Base-by-base conservation (phyloP, 2,329 filamentous ascomycete species). In the Diaporthe destruens region DNA sequence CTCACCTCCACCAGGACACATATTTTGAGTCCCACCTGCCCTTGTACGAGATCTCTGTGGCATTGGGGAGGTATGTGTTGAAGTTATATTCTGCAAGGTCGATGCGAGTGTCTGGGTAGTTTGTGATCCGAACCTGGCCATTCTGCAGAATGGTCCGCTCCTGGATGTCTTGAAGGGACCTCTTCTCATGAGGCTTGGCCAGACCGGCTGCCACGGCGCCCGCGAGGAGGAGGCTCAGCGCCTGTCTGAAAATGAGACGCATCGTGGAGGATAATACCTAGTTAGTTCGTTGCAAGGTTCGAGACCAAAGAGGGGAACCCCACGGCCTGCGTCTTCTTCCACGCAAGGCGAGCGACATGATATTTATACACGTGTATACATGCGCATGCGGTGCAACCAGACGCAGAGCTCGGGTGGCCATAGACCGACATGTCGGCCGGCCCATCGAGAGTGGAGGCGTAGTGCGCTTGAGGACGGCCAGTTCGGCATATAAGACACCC, bases 21-120 rank as follows among this genome's bases (percentile, higher is more conserved):
- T 88, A 84, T 75, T 88, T 85, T 44, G 85, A 88, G 77, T 91
- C 89, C 89, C 89, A 91, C 72, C 88, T 82, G 6, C 89, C 89
- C 77, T 90, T 90, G 82, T 90, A 91, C 0, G 87, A 87, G 12
- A 91, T 82, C 76, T 91, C 87, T 1, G 83, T 79, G 1, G 87
- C 84, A 77, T 87, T 83, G 5, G 88, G 83, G 5, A 82, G 80
- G 75, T 89, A 91, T 1, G 82, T 87, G 39, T 79, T 83, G 44
- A 83, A 81, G 3, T 78, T 74, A 59, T 81, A 80, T 20, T 74
- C 73, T 12, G 78, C 76, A 2, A 76, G 73, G 56, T 84, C 77
- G 63, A 85, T 78, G 39, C 78, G 77, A 12, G 85, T 86, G 72
- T 85, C 77, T 1, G 81, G 80, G 65, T 83, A 86, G 74, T 84